These are phyloP conservation scores for Teratosphaeria nubilosa DNA, from an alignment of 2,329 filamentous ascomycete genomes.

Conservation along the genomic window DNA sequence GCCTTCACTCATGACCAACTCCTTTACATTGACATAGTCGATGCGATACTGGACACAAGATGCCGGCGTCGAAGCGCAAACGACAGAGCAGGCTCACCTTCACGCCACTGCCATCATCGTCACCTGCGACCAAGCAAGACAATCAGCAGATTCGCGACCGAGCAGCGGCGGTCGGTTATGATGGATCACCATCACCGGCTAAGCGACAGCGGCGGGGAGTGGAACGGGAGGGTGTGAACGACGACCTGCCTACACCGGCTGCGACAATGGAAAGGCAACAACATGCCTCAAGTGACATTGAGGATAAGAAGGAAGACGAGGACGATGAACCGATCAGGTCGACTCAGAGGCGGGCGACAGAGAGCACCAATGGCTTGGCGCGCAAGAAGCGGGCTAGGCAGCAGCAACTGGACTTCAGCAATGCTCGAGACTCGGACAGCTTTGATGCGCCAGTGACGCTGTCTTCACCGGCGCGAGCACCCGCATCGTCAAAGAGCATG, in stretches of 20 bases:
- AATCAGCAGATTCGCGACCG: constrained; percentile 24
- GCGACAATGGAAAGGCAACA: constrained; percentile 10
- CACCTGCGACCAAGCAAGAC: constrained; percentile 26
- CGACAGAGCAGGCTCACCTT: constrained; percentile 36
- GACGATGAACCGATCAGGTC: constrained; percentile 15
- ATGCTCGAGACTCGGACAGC: constrained; percentile 10
- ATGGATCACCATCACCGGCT: constrained; percentile 14
- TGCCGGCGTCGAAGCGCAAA: constrained; percentile 13
- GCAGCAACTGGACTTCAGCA: constrained; percentile 23
- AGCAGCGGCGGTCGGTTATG: constrained; percentile 25
- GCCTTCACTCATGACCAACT: not conserved
- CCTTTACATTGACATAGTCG: not conserved
- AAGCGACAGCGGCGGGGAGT: constrained; percentile 14
- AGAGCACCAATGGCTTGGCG: constrained; percentile 2
- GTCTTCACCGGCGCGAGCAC: constrained; percentile 10
- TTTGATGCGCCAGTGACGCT: constrained; percentile 16
- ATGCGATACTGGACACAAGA: not conserved
- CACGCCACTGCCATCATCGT: constrained; percentile 32
- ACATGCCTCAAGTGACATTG: constrained; percentile 7
- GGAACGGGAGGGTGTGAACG: constrained; percentile 3
- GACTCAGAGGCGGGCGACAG: constrained; percentile 9
- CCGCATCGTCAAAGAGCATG: constrained; percentile 14
- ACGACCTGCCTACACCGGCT: constrained; percentile 15
- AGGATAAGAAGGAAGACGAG: constrained; percentile 8
- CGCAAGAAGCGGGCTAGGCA: constrained; percentile 18